These are phyloP conservation scores for Phyllosticta citrichinensis DNA, from an alignment of 2,329 filamentous ascomycete species.

Conservation along the genomic window DNA sequence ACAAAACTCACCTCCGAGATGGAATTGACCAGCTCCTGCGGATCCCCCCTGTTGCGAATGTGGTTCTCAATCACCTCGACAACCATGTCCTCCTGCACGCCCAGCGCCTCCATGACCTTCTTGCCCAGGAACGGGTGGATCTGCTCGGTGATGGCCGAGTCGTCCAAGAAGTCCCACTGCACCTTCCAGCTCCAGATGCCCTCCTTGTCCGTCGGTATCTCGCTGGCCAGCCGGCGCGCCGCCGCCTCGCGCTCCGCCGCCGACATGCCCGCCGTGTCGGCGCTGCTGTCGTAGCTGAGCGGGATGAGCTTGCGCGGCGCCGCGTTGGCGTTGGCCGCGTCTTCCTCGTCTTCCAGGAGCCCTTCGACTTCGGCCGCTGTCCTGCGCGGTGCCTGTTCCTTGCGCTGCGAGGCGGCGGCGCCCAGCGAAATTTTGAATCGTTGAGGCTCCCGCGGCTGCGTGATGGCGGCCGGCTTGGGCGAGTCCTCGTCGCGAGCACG, in stretches of 20 bases:
- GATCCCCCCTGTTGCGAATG: constrained; percentile 61
- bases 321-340: constrained; percentile 46
- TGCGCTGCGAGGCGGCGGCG: constrained; percentile 70
- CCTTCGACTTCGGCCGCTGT: constrained; percentile 92
- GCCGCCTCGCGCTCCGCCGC: constrained; percentile 83
- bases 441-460: constrained; percentile 48
- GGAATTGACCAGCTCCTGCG: constrained; percentile 74
- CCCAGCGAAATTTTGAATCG: constrained; percentile 90
- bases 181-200: constrained; percentile 88
- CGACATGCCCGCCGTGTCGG: constrained; percentile 46
- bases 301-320: constrained; percentile 59
- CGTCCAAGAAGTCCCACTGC: constrained; percentile 85
- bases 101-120: constrained; percentile 94
- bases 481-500: constrained; percentile 61
- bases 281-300: constrained; percentile 35
- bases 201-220: constrained; percentile 80
- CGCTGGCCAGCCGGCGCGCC: constrained; percentile 69
- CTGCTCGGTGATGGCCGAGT: constrained; percentile 70
- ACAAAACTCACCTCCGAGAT: constrained; percentile 59
- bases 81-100: constrained; percentile 90
- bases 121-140: constrained; percentile 92
- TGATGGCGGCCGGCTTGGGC: constrained; percentile 25
- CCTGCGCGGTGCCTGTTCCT: constrained; percentile 52
- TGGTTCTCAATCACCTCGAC: constrained; percentile 89
- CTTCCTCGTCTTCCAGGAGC: constrained; percentile 89